Base-by-base conservation (phyloP, 257 asterid species). In the Petunia secreta region DNA sequence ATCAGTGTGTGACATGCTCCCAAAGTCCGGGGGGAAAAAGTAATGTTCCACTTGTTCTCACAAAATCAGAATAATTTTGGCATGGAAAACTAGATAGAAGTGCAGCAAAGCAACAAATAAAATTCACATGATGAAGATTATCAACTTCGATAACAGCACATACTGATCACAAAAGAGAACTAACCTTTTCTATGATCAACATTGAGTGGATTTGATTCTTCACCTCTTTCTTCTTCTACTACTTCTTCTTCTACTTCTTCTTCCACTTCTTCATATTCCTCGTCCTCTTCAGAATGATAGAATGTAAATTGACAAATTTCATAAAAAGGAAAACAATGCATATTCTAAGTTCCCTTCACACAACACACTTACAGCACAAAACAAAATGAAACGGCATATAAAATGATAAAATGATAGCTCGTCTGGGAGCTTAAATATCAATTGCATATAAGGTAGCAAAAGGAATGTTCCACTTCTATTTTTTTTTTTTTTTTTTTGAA, bases 151-250 rank as follows among this genome's bases (percentile, higher is more conserved):
- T 59, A 48, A 71, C 77, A 78, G 36, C 8, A 34, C 36, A 48
- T 39, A 16, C 62, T 25, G 58, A 59, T 63, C 6, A 78, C 50
- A 48, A 64, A 79, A 46, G 25, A 79, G 8, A 34, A 63, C 76
- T 15, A 79, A 79, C 81, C 81, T 63, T 50, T 64, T 15, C 63
- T 9, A 57, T 57, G 34, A 13, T 50, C 64, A 8, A 2, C 76
- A 57, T 80, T 25, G 52, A 43, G 10, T 63, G 67, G 52, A 37
- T 4, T 55, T 44, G 66, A 59, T 43, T 16, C 83, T 39, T 81
- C 44, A 3, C 53, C 84, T 62, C 10, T 14, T 62, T n/a, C 76
- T 3, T 40, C 46, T 3, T 25, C 16, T 3, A 4, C 58, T 9
- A 44, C 58, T 4, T 44, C 75, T 1, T 25, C 60, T 0, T 25